Conservation (phyloP, 2,329 filamentous ascomycete species). For the Aspergillus sp. region DNA sequence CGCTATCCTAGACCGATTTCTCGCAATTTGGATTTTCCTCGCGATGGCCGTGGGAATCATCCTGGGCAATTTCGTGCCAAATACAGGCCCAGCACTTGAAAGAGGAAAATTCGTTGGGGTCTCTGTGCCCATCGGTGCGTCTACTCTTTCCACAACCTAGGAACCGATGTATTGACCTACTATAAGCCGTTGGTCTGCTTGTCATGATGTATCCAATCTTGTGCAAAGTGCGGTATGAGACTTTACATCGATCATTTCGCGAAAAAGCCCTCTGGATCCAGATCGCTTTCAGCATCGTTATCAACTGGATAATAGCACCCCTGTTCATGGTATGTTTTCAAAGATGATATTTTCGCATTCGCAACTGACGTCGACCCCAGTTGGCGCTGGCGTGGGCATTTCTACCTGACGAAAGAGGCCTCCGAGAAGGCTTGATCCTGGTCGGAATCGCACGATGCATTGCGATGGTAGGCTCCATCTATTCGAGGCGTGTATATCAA, state of each 20-base stretch:
- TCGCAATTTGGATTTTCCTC: constrained; percentile 68
- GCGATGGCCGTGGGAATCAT: constrained; percentile 74
- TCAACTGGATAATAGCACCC: constrained; percentile 83
- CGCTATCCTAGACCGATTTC: constrained; percentile 19
- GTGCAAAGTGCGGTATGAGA: constrained; percentile 80
- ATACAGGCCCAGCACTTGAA: constrained; percentile 60
- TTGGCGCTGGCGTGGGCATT: constrained; percentile 51
- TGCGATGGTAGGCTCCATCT: constrained; percentile 66
- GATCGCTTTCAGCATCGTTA: constrained; percentile 68
- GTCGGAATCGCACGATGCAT: constrained; percentile 85
- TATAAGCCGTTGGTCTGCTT: constrained; percentile 71
- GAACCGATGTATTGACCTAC: background rate
- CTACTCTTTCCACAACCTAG: background rate
- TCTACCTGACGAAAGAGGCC: constrained; percentile 49
- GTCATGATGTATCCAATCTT: constrained; percentile 96
- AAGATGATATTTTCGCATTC: background rate
- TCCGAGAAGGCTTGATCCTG: constrained; percentile 68
- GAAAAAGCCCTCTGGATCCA: constrained; percentile 70
- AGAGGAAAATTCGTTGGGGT: constrained; percentile 70
- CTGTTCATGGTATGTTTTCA: constrained; percentile 68
- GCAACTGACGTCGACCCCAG: constrained; percentile 35
- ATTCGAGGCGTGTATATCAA: background rate
- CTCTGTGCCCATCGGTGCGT: constrained; percentile 62
- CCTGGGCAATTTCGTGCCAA: constrained; percentile 70
- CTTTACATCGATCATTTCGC: constrained; percentile 64